Percentiles rank a stretch among this genome's conserved stretches.
Evolutionary conservation across 2,329 filamentous ascomycete genomes (phyloP).

Genomic region (Fusarium vanettenii): DNA sequence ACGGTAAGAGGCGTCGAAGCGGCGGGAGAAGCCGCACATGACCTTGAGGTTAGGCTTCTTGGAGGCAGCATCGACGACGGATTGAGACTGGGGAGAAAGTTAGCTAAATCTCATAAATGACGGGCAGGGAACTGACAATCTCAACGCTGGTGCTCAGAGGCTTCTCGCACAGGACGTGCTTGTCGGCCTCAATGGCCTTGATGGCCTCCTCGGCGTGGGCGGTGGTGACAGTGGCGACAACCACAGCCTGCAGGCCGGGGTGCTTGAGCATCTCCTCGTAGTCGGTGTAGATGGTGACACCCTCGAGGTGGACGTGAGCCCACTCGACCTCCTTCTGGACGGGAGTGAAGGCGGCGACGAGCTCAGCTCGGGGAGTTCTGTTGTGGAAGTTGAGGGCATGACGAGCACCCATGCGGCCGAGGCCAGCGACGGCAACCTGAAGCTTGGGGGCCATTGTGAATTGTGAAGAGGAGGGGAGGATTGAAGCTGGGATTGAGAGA

Average conservation of each 20-base stretch:
- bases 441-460: constrained; percentile 40
- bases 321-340: constrained; percentile 40
- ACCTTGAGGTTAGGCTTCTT: constrained; percentile 72
- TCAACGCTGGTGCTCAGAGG: constrained; percentile 54
- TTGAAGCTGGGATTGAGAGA: background rate
- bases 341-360: constrained; percentile 43
- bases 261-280: constrained; percentile 45
- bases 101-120: background rate
- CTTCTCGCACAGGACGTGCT: constrained; percentile 44
- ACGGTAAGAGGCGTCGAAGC: constrained; percentile 74
- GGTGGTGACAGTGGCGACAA: constrained; percentile 42
- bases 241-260: constrained; percentile 41
- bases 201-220: constrained; percentile 43
- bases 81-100: constrained; percentile 60
- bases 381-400: constrained; percentile 44
- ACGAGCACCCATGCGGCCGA: constrained; percentile 43
- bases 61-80: constrained; percentile 67
- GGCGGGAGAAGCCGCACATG: constrained; percentile 58
- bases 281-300: constrained; percentile 37
- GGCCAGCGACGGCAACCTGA: constrained; percentile 39
- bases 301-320: constrained; percentile 38
- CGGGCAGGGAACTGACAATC: constrained; percentile 55
- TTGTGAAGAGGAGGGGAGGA: background rate
- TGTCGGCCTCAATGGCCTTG: constrained; percentile 42
- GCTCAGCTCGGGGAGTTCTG: constrained; percentile 39